These are phyloP conservation scores for Plasmodium cynomolgi DNA, from an alignment of 169 alveolate species.

Conservation along the genomic window DNA sequence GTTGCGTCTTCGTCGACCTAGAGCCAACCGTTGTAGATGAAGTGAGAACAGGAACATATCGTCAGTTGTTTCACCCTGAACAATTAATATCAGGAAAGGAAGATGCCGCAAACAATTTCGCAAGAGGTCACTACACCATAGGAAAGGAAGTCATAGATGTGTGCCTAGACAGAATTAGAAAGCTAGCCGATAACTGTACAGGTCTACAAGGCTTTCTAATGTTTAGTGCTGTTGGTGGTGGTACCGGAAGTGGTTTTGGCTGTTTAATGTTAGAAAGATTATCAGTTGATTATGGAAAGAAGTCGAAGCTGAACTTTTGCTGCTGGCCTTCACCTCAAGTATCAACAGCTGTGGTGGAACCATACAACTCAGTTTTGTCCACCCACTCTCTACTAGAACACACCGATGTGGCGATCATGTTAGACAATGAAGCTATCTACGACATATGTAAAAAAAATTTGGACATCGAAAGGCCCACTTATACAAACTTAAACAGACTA, in stretches of 20 bases:
- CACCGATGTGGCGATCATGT: conserved; percentile 98
- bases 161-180: conserved; percentile 97
- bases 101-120: conserved; percentile 99
- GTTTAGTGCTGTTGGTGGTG: conserved; percentile 99
- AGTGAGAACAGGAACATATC: conserved; percentile 98
- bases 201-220: conserved; percentile 99
- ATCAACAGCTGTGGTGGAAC: conserved; percentile 98
- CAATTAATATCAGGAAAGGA: conserved; percentile 99
- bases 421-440: conserved; percentile 99
- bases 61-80: conserved; percentile 98
- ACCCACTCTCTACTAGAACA: conserved; percentile 98
- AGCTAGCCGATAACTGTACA: conserved; percentile 99
- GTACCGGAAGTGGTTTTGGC: conserved; percentile 99
- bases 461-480: conserved; percentile 98
- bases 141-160: conserved; percentile 98
- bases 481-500: conserved; percentile 97
- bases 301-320: conserved; percentile 96
- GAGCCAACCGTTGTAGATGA: conserved; percentile 99
- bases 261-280: conserved; percentile 98
- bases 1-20: conserved; percentile 97
- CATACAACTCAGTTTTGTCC: conserved; percentile 98
- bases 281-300: conserved; percentile 98
- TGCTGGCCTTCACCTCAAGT: conserved; percentile 98
- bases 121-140: conserved; percentile 98
- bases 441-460: conserved; percentile 97